Conservation (phyloP, 352 stramenopile genomes). For the Phytopythium cucurbitacearum region DNA sequence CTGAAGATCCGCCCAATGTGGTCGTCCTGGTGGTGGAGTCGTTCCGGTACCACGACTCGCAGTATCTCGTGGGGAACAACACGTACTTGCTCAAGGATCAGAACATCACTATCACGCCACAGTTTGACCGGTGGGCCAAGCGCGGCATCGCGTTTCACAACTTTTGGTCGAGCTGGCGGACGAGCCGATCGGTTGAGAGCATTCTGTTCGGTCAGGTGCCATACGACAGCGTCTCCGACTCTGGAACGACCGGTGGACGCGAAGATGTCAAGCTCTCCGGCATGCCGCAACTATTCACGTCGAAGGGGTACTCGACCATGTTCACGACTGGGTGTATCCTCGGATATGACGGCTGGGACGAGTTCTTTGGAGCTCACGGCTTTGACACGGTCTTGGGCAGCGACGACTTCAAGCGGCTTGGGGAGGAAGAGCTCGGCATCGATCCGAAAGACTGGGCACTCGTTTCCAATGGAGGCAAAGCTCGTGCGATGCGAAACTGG, state of each 20-base stretch:
- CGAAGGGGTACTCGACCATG: slow-evolving; percentile 43
- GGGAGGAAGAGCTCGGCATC: slow-evolving; percentile 29
- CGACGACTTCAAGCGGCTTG: slow-evolving; percentile 31
- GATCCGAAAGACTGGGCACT: slow-evolving; percentile 31
- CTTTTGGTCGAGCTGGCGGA: slow-evolving; percentile 56
- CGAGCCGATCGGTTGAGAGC: slow-evolving; percentile 55
- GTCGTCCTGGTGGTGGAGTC: slow-evolving; percentile 51
- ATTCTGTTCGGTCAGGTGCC: slow-evolving; percentile 48
- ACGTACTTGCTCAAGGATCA: slow-evolving; percentile 19
- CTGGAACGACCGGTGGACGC: slow-evolving; percentile 27
- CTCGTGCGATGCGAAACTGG: slow-evolving; percentile 19
- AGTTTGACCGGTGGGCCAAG: slow-evolving; percentile 48
- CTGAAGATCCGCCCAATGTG: slow-evolving; percentile 39
- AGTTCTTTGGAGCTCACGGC: slow-evolving; percentile 42
- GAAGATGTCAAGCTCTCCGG: slow-evolving; percentile 23
- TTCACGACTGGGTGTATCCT: slow-evolving; percentile 46
- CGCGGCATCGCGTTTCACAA: slow-evolving; percentile 46
- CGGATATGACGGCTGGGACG: slow-evolving; percentile 44
- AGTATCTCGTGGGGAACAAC: slow-evolving; percentile 39
- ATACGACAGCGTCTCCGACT: slow-evolving; percentile 30
- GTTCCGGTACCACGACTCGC: slow-evolving; percentile 49
- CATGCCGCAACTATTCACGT: slow-evolving; percentile 46
- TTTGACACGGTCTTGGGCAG: slow-evolving; percentile 42
- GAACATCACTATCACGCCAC: slow-evolving; percentile 45
- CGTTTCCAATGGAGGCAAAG: slow-evolving; percentile 21